Evolutionary conservation across 2,329 filamentous ascomycete genomes (phyloP).

Genomic region (Colletotrichum sublineola): DNA sequence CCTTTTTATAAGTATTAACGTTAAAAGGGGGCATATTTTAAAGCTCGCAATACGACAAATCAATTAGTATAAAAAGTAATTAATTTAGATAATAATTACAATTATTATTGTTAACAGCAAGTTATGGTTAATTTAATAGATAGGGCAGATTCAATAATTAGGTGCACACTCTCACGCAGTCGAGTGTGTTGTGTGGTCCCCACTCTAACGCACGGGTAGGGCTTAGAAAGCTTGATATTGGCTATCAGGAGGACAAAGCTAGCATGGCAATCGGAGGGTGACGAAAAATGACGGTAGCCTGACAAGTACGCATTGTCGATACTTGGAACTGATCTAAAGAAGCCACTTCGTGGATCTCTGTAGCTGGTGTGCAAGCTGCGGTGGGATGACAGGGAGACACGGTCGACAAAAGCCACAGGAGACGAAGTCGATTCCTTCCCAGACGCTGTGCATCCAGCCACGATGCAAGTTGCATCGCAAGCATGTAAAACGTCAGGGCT

Average conservation of each 20-base stretch:
- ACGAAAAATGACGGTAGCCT: too few species aligned
- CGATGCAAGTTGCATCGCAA: background rate
- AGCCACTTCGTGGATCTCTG: background rate
- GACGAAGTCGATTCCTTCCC: background rate
- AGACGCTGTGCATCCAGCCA: background rate
- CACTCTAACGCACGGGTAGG: too few species aligned
- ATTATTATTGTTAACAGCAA: too few species aligned
- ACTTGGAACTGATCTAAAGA: background rate
- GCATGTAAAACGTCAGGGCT: background rate
- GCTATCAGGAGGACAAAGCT: background rate
- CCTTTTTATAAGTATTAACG: too few species aligned
- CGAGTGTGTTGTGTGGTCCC: too few species aligned
- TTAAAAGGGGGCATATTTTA: too few species aligned
- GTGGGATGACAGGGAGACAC: background rate
- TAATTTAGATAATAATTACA: too few species aligned
- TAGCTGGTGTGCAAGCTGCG: background rate
- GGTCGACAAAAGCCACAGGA: background rate
- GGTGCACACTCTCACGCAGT: too few species aligned
- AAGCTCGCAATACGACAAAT: too few species aligned
- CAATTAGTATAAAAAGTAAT: too few species aligned
- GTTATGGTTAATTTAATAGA: too few species aligned
- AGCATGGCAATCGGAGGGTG: background rate
- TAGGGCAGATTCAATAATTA: too few species aligned
- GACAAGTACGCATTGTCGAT: background rate
- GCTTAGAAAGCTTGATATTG: background rate